phyloP scores from a whole-genome alignment of 2,329 filamentous ascomycete species.

The Neonectria ditissima region DNA sequence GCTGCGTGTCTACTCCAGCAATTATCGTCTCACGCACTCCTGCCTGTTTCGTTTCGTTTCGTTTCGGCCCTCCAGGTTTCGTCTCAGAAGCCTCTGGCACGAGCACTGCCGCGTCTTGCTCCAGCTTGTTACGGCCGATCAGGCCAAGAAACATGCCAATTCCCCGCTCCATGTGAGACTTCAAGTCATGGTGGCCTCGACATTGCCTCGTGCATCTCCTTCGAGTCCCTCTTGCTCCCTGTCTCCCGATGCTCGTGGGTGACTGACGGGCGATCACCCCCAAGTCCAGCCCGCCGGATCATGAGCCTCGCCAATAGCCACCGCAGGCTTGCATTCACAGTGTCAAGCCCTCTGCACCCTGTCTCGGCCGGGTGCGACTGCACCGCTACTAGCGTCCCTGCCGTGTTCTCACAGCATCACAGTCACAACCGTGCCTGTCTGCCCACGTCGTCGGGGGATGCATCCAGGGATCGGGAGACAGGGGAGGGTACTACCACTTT shows the following conservation, averaged over 20 bases:
- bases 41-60: conserved; percentile 22
- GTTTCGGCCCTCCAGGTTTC: conserved; percentile 12
- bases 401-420: background rate
- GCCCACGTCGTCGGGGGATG: background rate
- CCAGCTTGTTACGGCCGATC: background rate
- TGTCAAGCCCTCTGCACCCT: background rate
- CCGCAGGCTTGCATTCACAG: background rate
- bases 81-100: conserved; percentile 14
- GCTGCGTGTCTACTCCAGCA: conserved; percentile 3
- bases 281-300: conserved; percentile 9
- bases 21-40: conserved; percentile 10
- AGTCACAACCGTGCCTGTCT: background rate
- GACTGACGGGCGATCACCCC: conserved; percentile 1
- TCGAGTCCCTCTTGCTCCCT: background rate
- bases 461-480: conserved; percentile 9
- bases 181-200: conserved; percentile 2
- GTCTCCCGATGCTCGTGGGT: conserved; percentile 1
- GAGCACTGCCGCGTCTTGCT: background rate
- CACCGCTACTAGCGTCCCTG: background rate
- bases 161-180: conserved; percentile 11
- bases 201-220: background rate
- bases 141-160: conserved; percentile 13
- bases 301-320: background rate
- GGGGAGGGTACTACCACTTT: conserved; percentile 2
- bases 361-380: background rate